Evolutionary conservation across 257 asterid species (phyloP).

Genomic region (Nicotiana noctiflora): DNA sequence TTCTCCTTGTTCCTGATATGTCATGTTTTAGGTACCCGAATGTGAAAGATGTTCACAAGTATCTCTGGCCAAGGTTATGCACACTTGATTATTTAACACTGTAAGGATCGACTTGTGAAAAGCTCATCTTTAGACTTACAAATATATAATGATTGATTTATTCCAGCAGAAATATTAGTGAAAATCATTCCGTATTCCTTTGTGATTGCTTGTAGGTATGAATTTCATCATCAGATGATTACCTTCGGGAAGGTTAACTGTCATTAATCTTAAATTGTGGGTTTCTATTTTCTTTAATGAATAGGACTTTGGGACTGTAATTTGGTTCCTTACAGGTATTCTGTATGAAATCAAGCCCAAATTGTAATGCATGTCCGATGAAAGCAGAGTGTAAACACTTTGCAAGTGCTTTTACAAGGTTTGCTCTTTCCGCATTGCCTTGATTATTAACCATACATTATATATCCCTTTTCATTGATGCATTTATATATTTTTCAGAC

Average conservation of each 20-base stretch:
- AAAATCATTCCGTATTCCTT: not conserved
- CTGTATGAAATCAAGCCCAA: constrained; percentile 76
- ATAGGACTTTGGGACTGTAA: not conserved
- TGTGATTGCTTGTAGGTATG: constrained; percentile 33
- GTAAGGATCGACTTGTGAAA: constrained; percentile 24
- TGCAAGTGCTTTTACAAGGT: constrained; percentile 80
- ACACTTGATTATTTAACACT: not conserved
- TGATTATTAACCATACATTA: not conserved
- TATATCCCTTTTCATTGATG: not conserved
- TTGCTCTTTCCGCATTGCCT: not conserved
- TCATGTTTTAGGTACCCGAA: constrained; percentile 35
- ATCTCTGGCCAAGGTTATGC: constrained; percentile 47
- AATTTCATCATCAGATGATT: constrained; percentile 42
- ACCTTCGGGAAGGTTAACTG: constrained; percentile 44
- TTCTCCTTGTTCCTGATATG: not conserved
- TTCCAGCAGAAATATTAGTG: not conserved
- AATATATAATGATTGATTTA: not conserved
- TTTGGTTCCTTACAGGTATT: constrained; percentile 43
- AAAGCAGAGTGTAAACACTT: constrained; percentile 75
- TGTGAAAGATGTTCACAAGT: constrained; percentile 38
- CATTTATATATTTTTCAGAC: not conserved
- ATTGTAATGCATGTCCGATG: constrained; percentile 83
- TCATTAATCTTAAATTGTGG: not conserved
- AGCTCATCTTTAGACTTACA: not conserved
- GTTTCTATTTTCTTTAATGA: not conserved